These are phyloP conservation scores for Chalciporus piperatoides DNA, from an alignment of 1,284 basidiomycete species.

Conservation along the genomic window DNA sequence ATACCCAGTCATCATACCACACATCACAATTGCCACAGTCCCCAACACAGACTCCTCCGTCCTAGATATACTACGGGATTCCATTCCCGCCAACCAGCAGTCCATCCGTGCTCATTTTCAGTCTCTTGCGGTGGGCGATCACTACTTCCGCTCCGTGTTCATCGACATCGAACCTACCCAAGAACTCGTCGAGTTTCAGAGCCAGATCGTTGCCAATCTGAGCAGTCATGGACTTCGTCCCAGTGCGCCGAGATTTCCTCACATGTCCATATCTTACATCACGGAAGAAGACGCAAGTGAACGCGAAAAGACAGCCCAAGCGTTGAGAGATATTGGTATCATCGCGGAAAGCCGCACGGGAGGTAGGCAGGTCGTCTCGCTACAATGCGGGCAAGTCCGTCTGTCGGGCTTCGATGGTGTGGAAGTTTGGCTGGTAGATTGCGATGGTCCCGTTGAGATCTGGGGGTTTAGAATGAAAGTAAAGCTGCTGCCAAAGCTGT, in stretches of 20 bases:
- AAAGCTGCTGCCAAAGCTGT: conserved; percentile 2
- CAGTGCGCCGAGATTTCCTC: conserved; percentile 55
- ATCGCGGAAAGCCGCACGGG: conserved; percentile 21
- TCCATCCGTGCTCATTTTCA: conserved; percentile 40
- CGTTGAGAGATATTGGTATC: conserved; percentile 38
- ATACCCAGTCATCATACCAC: conserved; percentile 63
- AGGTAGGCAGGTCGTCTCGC: conserved; percentile 29
- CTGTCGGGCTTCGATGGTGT: conserved; percentile 45
- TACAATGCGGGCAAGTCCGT: conserved; percentile 33
- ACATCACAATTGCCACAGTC: conserved; percentile 63
- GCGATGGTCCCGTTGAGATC: conserved; percentile 57
- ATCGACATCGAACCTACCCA: conserved; percentile 44
- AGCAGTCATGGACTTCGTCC: conserved; percentile 34
- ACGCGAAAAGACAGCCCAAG: conserved; percentile 32
- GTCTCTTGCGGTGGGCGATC: conserved; percentile 50
- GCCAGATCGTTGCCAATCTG: conserved; percentile 42
- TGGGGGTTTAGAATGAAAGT: conserved; percentile 52
- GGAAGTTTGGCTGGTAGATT: conserved; percentile 62
- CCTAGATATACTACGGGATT: conserved; percentile 35
- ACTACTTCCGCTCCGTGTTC: conserved; percentile 71
- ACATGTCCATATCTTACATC: conserved; percentile 70
- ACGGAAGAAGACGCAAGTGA: conserved; percentile 50
- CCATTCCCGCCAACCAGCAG: conserved; percentile 37
- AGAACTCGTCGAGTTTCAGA: conserved; percentile 49
- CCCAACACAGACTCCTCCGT: conserved; percentile 24